Conservation (phyloP, 1,284 basidiomycete species). For the Ustilago loliicola region DNA sequence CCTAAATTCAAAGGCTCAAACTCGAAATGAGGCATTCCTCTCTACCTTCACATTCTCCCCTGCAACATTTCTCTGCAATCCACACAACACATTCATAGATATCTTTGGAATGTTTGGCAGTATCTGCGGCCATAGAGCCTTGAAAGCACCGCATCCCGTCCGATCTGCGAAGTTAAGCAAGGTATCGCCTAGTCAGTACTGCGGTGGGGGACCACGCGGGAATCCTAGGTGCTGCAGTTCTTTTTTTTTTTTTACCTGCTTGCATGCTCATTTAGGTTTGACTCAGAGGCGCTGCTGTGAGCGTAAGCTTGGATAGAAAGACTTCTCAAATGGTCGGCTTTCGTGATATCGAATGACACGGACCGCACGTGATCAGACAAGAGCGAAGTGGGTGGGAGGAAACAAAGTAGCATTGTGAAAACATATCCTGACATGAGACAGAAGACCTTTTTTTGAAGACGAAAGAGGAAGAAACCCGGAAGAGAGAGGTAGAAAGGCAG, state of each 20-base stretch:
- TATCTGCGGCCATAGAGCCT: conserved; percentile 82
- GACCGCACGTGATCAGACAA: neutral
- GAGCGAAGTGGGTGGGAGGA: neutral
- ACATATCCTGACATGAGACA: conserved; percentile 1
- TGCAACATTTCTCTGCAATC: neutral
- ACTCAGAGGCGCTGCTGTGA: neutral
- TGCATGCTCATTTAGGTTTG: neutral
- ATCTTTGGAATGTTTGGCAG: neutral
- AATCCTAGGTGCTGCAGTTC: conserved; percentile 82
- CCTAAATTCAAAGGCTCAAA: neutral
- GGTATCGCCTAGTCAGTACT: conserved; percentile 85
- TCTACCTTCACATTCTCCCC: neutral
- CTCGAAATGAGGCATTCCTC: neutral
- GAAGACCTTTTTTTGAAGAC: conserved; percentile 2
- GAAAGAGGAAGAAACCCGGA: neutral
- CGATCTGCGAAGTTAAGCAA: conserved; percentile 84
- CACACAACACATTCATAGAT: neutral
- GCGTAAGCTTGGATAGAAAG: neutral
- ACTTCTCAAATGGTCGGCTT: no score
- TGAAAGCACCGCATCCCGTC: conserved; percentile 85
- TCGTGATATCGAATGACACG: neutral
- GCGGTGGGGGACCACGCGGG: conserved; percentile 85
- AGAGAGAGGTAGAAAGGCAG: neutral
- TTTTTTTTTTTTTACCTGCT: conserved; percentile 4
- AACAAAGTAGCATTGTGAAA: conserved; percentile 13